A percentile compares a stretch with the other conserved stretches of the same genome.
phyloP scores from a whole-genome alignment of 192 early-diverging fungal species.

The Geranomyces michiganensis region DNA sequence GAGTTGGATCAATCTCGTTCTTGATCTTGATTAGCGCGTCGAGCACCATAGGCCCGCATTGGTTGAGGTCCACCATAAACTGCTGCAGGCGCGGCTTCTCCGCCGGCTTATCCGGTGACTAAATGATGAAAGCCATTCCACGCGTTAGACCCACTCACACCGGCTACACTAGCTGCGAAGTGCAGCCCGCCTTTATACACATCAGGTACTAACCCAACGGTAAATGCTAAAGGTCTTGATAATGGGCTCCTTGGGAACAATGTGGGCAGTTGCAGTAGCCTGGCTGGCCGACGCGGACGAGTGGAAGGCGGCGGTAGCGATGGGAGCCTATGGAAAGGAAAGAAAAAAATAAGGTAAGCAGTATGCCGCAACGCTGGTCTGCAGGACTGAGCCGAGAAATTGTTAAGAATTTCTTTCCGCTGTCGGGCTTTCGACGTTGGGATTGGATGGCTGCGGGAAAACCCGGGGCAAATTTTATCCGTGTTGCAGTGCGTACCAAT shows the following conservation, averaged over 20 bases:
- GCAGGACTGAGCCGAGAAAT: too few relatives aligned
- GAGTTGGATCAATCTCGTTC: slow-evolving; percentile 91
- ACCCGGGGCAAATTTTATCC: too few relatives aligned
- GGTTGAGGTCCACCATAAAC: slow-evolving; percentile 89
- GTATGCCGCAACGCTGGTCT: too few relatives aligned
- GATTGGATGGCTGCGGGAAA: too few relatives aligned
- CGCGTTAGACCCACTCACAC: too few relatives aligned
- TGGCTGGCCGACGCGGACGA: slow-evolving; percentile 27
- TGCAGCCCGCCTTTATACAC: too few relatives aligned
- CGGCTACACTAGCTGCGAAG: too few relatives aligned
- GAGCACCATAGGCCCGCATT: slow-evolving; percentile 94
- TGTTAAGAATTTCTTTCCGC: too few relatives aligned
- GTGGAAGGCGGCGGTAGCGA: slow-evolving; percentile 26
- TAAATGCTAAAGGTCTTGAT: slow-evolving; percentile 94
- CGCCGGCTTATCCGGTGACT: slow-evolving; percentile 77
- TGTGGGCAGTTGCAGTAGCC: slow-evolving; percentile 35
- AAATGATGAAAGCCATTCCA: background rate
- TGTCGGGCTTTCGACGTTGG: too few relatives aligned
- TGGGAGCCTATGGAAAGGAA: slow-evolving; percentile 23
- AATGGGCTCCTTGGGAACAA: slow-evolving; percentile 57
- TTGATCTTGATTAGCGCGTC: slow-evolving; percentile 97
- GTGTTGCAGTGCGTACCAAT: too few relatives aligned
- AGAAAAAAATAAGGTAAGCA: background rate
- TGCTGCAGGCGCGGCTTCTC: slow-evolving; percentile 86
- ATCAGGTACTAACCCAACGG: slow-evolving; percentile 74